Evolutionary conservation across 345 rosid species (phyloP).

Genomic region (Boechera divaricarpa): DNA sequence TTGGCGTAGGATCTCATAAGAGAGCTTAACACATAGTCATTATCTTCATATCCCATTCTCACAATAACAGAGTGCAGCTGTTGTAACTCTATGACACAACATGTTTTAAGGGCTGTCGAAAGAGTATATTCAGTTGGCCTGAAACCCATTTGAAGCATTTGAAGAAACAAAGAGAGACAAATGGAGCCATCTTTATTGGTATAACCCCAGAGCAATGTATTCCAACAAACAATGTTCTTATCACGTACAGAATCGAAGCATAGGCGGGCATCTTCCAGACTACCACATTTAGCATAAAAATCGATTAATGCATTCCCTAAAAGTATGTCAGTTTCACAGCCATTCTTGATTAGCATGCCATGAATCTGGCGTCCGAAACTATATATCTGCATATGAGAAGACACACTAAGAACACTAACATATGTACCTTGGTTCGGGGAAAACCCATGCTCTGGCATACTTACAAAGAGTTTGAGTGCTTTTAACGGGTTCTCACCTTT

Average conservation of each 20-base stretch:
- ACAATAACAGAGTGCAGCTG: conserved; percentile 73
- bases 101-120: conserved; percentile 63
- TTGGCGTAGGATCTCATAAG: conserved; percentile 71
- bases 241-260: conserved; percentile 62
- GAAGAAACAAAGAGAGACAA: conserved; percentile 51
- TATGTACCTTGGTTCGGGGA: conserved; percentile 63
- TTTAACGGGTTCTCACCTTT: conserved; percentile 51
- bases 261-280: conserved; percentile 56
- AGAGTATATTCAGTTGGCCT: conserved; percentile 77
- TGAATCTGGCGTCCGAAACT: conserved; percentile 63
- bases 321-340: conserved; percentile 54
- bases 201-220: conserved; percentile 72
- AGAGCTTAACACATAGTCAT: conserved; percentile 70
- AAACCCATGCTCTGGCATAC: conserved; percentile 55
- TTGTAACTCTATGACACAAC: conserved; percentile 47
- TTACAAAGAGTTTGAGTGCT: conserved; percentile 55
- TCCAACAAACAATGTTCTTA: conserved; percentile 86
- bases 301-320: conserved; percentile 75
- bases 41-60: conserved; percentile 68
- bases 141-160: conserved; percentile 65
- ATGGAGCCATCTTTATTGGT: conserved; percentile 49
- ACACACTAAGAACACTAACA: conserved; percentile 54
- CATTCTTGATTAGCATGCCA: conserved; percentile 56
- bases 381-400: conserved; percentile 47
- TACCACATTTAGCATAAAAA: conserved; percentile 70